Base-by-base conservation (phyloP, 2,329 filamentous ascomycete genomes). In the Diaporthe vexans region DNA sequence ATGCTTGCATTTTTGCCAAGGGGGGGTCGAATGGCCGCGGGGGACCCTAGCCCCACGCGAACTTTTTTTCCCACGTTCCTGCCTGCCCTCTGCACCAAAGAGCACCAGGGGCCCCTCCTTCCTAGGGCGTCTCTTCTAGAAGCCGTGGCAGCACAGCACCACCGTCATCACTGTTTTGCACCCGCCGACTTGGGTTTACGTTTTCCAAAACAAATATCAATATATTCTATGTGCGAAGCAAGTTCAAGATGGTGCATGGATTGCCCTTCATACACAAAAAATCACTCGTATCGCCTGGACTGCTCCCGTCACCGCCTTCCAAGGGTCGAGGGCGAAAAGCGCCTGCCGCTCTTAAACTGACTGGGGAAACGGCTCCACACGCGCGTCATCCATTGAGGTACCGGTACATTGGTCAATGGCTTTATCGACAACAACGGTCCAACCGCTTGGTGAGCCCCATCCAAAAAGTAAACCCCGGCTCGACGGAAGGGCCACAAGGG, bases 401-500 rank as follows among this genome's bases (percentile, higher is more conserved):
- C 63, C n/a, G 48, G 58, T 63, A 61, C 54, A 37, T 35, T 58
- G n/a, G 48, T 52, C 63, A 68, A 51, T 75, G 58, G 58, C 26
- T 46, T 40, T 9, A 69, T 74, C 52, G 37, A 72, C 69, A 54
- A 67, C 65, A 54, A 67, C 65, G 56, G 26, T 35, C 40, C 56
- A 37, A 56, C 24, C 48, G 56, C 68, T 65, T 46, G 46, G 26
- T 61, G 63, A 74, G 46, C 73, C 57, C 26, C 54, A 69, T 63
- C 72, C 72, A 37, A 74, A 65, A 72, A 48, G 43, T 52, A 40
- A 51, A 58, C 48, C 26, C 69, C 69, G 73, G 69, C 69, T 63
- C 40, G 51, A 43, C 59, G 58, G 73, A 72, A 48, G 33, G 33
- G 58, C 37, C 58, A 59, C 48, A 72, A 48, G 33, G 33, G 58